Evolutionary conservation across 2,329 filamentous ascomycete species (phyloP), one percentile per base, ranked within the genome.

Genomic region (Aplosporella prunicola): DNA sequence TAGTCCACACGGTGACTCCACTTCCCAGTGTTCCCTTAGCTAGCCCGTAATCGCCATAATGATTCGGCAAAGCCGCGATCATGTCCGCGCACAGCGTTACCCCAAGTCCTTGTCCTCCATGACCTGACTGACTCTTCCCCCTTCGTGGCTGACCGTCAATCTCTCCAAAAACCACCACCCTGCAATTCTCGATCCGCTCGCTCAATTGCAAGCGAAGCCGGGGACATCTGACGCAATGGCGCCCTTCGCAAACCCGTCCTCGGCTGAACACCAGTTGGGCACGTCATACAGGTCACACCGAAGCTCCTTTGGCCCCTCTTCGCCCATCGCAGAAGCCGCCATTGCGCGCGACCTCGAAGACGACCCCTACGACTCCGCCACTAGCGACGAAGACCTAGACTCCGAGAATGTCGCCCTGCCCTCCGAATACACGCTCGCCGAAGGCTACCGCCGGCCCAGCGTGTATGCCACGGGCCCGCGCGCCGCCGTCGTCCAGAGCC

Each of bases 371-470:
- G 38, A 20, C 13, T 8, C 9, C 26, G 16, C 35, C 22, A n/a
- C 3, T 7, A n/a, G 13, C 11, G 31, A 30, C 16, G 26, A 35
- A 3, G 20, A 31, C 5, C 74, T 24, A 80, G 68, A 75, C 35
- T 73, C 74, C 25, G 62, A 47, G 13, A 39, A 65, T 59, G 63
- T 65, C 8, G 48, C 66, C 36, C 60, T 63, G 46, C 60, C 64
- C 32, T 46, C 56, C 13, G 44, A 35, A 16, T 58, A 51, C 40
- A 56, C 74, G 11, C 68, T 81, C 62, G 67, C 69, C 13, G 71
- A 73, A 23, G 74, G 74, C 20, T 94, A 91, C 62, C 76, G 82
- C 39, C 74, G 86, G 30, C 84, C 86, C 1, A 82, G 78, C 47
- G 82, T 80, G 52, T 78, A 91, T 28, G 78, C 80, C 20, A 82